phyloP scores from a whole-genome alignment of 1,284 basidiomycete species.

The Melampsora larici-populina region DNA sequence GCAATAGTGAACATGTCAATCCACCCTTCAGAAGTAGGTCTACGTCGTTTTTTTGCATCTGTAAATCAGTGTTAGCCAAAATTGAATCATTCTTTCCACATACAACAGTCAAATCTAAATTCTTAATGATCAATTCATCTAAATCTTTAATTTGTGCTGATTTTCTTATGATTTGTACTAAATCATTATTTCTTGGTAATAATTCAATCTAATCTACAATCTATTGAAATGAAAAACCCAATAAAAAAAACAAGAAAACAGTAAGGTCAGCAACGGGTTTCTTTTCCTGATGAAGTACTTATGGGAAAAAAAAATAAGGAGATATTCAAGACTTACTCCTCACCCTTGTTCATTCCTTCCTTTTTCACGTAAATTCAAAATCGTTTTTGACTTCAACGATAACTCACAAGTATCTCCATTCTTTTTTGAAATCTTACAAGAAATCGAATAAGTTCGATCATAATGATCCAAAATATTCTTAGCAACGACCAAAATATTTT shows the following conservation, averaged over 20 bases:
- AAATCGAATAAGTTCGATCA: conserved; percentile 71
- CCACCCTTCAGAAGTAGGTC: no score
- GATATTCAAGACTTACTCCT: conserved; percentile 68
- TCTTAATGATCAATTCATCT: conserved; percentile 77
- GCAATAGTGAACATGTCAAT: no score
- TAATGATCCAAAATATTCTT: conserved; percentile 80
- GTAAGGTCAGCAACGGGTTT: no score
- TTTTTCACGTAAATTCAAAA: conserved; percentile 69
- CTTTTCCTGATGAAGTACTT: no score
- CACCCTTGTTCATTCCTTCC: conserved; percentile 73
- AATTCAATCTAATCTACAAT: conserved; percentile 84
- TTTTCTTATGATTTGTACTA: conserved; percentile 76
- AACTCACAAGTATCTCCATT: conserved; percentile 64
- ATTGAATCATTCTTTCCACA: conserved; percentile 97
- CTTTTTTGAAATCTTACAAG: conserved; percentile 71
- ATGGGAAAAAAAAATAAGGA: no score
- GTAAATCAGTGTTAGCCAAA: no score
- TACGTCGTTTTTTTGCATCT: no score
- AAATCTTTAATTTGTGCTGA: conserved; percentile 89
- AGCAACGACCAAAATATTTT: conserved; percentile 72
- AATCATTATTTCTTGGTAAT: conserved; percentile 80
- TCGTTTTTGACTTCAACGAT: conserved; percentile 76
- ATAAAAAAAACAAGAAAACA: neutral
- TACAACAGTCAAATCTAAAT: conserved; percentile 81
- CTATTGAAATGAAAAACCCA: conserved; percentile 59